Conservation (phyloP, 2,329 filamentous ascomycete species). For the Aspergillus pseudonomiae region DNA sequence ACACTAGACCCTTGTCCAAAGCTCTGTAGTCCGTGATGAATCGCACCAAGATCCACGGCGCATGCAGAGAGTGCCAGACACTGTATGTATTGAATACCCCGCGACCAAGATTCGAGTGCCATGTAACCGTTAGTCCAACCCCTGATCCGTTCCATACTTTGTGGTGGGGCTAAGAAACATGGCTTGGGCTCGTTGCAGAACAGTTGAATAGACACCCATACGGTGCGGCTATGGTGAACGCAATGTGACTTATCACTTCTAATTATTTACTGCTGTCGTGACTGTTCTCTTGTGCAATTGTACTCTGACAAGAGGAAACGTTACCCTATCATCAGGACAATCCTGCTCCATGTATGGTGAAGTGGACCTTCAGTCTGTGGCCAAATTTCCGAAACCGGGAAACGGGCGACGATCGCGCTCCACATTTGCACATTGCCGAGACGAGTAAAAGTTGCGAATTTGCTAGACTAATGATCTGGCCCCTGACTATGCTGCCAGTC, state of each 20-base stretch:
- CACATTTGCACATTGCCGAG: background rate
- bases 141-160: background rate
- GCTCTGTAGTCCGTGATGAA: background rate
- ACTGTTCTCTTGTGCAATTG: fast-evolving
- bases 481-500: background rate
- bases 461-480: background rate
- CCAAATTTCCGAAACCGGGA: background rate
- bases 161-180: background rate
- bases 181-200: background rate
- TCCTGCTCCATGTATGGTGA: too few relatives aligned
- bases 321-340: background rate
- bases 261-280: background rate
- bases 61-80: background rate
- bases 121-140: background rate
- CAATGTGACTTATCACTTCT: background rate
- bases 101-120: background rate
- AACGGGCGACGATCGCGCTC: background rate
- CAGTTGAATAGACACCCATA: background rate
- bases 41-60: background rate
- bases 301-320: background rate
- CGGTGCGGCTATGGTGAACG: background rate
- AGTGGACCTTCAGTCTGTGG: too few relatives aligned
- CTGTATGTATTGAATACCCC: background rate
- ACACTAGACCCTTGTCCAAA: background rate
- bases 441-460: background rate